Percentiles rank a stretch among this genome's conserved stretches.
phyloP scores from a whole-genome alignment of 495 filamentous ascomycete species.

The Entonaema liquescens region DNA sequence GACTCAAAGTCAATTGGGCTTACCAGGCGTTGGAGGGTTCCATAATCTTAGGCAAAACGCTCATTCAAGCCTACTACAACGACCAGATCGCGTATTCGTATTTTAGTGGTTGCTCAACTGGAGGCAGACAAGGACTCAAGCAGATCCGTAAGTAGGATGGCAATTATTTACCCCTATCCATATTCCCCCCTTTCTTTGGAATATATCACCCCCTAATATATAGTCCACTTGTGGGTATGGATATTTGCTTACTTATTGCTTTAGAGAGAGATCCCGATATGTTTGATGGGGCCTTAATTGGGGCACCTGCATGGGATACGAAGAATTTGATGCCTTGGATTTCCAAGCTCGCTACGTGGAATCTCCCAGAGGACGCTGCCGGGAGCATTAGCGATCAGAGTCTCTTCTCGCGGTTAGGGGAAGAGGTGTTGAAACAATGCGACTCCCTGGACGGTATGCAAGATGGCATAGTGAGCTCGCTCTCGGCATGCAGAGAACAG shows the following conservation, averaged over 20 bases:
- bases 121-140: slow-evolving; percentile 60
- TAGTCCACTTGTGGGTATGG: neutral
- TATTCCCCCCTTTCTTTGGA: neutral
- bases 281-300: slow-evolving; percentile 39
- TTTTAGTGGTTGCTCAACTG: slow-evolving; percentile 61
- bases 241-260: neutral
- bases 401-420: slow-evolving; percentile 60
- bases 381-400: slow-evolving; percentile 58
- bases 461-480: slow-evolving; percentile 69
- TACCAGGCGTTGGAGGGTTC: slow-evolving; percentile 57
- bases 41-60: slow-evolving; percentile 46
- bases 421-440: slow-evolving; percentile 68
- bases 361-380: slow-evolving; percentile 50
- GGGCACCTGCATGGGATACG: slow-evolving; percentile 53
- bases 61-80: slow-evolving; percentile 42
- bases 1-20: slow-evolving; percentile 50
- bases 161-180: neutral
- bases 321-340: slow-evolving; percentile 56
- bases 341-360: slow-evolving; percentile 39
- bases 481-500: slow-evolving; percentile 60
- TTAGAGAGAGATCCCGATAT: slow-evolving; percentile 33
- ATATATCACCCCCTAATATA: neutral
- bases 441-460: slow-evolving; percentile 67
- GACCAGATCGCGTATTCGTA: slow-evolving; percentile 46
- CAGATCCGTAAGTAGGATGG: slow-evolving; percentile 40